Evolutionary conservation across 2,329 filamentous ascomycete species (phyloP), one percentile per base, ranked within the genome.

Genomic region (Fusarium sp.): DNA sequence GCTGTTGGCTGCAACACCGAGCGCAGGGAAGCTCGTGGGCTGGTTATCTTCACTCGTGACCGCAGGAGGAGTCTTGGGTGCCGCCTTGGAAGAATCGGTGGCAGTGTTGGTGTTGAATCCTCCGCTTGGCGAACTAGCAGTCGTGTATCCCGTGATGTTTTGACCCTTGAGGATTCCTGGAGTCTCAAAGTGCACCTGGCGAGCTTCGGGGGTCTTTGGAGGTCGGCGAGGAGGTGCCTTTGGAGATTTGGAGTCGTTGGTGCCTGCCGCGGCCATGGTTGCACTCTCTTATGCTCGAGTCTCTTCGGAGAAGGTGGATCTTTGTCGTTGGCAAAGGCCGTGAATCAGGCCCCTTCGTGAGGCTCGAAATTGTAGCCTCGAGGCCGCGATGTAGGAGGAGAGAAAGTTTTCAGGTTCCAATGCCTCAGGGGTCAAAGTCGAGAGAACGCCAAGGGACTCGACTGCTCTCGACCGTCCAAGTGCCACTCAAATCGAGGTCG

Each of bases 131-230:
- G 76, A 78, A 66, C 73, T 78, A 37, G 76, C 76, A 58, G 73
- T 72, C 32, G 72, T 72, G 54, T 66, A 70, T 22, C 63, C 67
- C 27, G 63, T 66, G 64, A 65, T 72, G 30, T 61, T 70, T 20
- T 54, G 47, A 35, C 20, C 56, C 57, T 56, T 30, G 60, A 17
- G 27, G 17, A 69, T 72, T 10, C 33, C 43, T 6, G 68, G 67
- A 22, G 69, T 59, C 5, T 74, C 76, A 58, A 83, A 83, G 35
- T 76, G 81, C 66, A 82, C 81, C 65, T 82, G 81, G 57, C 81
- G 81, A 72, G 73, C 60, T 43, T 79, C 71, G 27, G 76, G 71
- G 11, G 77, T 75, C 58, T 79, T 81, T 32, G 74, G 43, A 11
- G 43, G 68, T 35, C 78, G 80, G 54, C 77, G 78, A 57, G 75